phyloP scores from a whole-genome alignment of 2,329 filamentous ascomycete species.

The Penicillium corylophilum region DNA sequence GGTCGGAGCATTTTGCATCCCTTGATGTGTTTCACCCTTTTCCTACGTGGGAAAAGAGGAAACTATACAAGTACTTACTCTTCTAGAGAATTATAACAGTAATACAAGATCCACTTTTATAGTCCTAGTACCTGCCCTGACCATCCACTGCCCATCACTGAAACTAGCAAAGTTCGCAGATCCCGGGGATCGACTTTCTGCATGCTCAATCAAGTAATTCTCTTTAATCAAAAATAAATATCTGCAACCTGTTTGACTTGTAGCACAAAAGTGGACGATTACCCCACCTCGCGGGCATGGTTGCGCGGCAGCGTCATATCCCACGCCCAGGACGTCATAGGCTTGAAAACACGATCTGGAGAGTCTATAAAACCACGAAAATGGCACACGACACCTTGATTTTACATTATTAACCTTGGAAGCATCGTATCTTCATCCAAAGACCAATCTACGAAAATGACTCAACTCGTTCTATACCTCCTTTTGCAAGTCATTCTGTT shows the following conservation, averaged over 20 bases:
- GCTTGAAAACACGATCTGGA: not conserved
- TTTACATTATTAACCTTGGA: not conserved
- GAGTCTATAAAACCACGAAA: not conserved
- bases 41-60: not conserved
- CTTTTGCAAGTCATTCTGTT: constrained; percentile 14
- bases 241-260: not conserved
- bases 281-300: constrained; percentile 1
- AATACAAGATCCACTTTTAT: too few species aligned
- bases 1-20: not conserved
- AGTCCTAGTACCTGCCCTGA: too few species aligned
- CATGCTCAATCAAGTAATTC: not conserved
- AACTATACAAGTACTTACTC: too few species aligned
- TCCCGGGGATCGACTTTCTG: not conserved
- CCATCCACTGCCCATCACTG: not conserved
- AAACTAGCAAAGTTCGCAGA: not conserved
- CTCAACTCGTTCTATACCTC: constrained; percentile 18
- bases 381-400: not conserved
- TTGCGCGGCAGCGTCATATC: constrained; percentile 17
- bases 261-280: not conserved
- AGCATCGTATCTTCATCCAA: too few species aligned
- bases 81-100: too few species aligned
- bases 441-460: constrained; percentile 7
- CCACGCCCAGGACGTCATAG: constrained; percentile 21
- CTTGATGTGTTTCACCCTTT: not conserved
- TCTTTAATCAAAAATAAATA: constrained; percentile 1